Percentiles rank a stretch among this genome's conserved stretches.
These are phyloP conservation scores for Aegle marmelos DNA, from an alignment of 345 rosid species.

Conservation along the genomic window DNA sequence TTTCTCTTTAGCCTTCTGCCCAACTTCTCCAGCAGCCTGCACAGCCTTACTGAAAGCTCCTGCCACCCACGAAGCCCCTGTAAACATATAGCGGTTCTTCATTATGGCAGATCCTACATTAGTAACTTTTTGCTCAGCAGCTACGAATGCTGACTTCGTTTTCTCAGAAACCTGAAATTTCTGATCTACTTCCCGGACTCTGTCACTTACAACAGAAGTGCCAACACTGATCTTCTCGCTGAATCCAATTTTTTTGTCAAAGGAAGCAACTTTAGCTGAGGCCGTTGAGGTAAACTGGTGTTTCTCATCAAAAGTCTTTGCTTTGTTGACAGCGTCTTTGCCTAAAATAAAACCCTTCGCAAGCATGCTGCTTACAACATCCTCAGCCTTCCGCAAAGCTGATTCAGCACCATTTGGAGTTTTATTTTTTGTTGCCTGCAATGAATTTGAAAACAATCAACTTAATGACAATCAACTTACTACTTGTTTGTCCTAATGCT, in stretches of 20 bases:
- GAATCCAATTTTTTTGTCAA: slow-evolving; percentile 81
- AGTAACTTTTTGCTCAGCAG: slow-evolving; percentile 83
- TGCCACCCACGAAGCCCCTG: slow-evolving; percentile 78
- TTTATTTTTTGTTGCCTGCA: slow-evolving; percentile 46
- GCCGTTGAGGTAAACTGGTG: slow-evolving; percentile 88
- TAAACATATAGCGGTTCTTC: slow-evolving; percentile 82
- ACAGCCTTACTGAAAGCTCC: slow-evolving; percentile 84
- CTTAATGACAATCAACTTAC: neutral
- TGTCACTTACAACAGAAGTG: slow-evolving; percentile 68
- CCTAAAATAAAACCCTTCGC: slow-evolving; percentile 90
- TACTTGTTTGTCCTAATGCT: neutral
- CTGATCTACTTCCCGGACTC: slow-evolving; percentile 89
- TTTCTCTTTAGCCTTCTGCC: slow-evolving; percentile 93
- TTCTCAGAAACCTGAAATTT: slow-evolving; percentile 95
- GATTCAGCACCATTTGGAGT: slow-evolving; percentile 61
- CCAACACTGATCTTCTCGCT: slow-evolving; percentile 81
- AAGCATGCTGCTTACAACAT: slow-evolving; percentile 83
- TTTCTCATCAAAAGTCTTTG: slow-evolving; percentile 81
- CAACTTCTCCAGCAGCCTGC: slow-evolving; percentile 94
- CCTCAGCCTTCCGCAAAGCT: slow-evolving; percentile 81
- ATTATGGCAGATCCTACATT: slow-evolving; percentile 88
- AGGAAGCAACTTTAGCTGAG: slow-evolving; percentile 77
- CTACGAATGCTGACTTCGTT: slow-evolving; percentile 84
- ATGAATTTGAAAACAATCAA: slow-evolving; percentile 12
- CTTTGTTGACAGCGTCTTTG: slow-evolving; percentile 86